Evolutionary conservation across 306 rosid species (phyloP).

Genomic region (Fragaria nilgerrensis): DNA sequence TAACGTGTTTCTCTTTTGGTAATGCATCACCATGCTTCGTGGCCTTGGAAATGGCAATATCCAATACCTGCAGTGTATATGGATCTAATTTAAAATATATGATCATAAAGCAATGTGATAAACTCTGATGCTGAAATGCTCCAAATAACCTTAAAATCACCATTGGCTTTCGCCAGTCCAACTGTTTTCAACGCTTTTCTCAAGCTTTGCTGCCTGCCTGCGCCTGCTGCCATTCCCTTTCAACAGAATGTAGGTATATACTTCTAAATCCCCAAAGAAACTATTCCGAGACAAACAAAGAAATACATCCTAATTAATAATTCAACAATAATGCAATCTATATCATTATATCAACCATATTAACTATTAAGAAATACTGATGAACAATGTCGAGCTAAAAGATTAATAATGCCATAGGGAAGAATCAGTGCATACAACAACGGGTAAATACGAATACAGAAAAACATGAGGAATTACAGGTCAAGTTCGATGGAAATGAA

Average conservation of each 20-base stretch:
- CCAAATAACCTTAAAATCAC: constrained; percentile 9
- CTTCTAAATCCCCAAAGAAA: background rate
- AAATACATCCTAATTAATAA: background rate
- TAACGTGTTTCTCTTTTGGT: constrained; percentile 14
- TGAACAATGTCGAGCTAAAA: background rate
- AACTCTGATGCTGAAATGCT: background rate
- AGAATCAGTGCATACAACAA: background rate
- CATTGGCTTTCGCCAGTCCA: constrained; percentile 21
- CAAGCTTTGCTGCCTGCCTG: constrained; percentile 9
- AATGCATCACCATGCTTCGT: constrained; percentile 3
- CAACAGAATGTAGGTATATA: background rate
- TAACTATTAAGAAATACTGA: background rate
- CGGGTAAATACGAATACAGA: background rate
- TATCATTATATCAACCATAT: background rate
- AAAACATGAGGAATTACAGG: background rate
- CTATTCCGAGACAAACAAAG: background rate
- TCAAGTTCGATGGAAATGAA: background rate
- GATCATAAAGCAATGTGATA: background rate
- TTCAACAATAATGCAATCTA: background rate
- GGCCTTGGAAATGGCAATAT: constrained; percentile 18
- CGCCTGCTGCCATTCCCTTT: constrained; percentile 15
- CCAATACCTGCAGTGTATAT: constrained; percentile 4
- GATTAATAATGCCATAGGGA: background rate
- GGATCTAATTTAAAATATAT: background rate
- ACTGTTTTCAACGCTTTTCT: constrained; percentile 22